Base-by-base conservation (phyloP, 345 rosid genomes). In the Viola odorata region DNA sequence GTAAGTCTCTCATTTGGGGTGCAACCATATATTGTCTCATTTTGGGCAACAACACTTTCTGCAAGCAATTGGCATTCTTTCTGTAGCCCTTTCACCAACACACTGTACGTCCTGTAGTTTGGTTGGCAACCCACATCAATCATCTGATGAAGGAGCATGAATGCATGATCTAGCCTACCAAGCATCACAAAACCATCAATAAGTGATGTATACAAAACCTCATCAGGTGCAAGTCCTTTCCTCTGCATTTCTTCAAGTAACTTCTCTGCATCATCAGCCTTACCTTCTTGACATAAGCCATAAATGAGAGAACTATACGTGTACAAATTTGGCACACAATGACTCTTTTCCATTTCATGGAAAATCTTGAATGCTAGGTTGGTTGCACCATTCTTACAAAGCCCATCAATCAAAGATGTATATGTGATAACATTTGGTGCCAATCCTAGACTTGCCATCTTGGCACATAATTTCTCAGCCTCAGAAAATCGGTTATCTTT, bases 251-350 rank as follows among this genome's bases (percentile, higher is more conserved):
- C 85, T 48, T 71, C 73, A n/a, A 83, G 78, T 59, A 85, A 60
- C 62, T 63, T 75, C 62, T 74, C 85, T 14, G 88, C 88, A 58
- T 69, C 73, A 62, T 74, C 77, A 38, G 75, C 78, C 69, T 67
- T 80, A 40, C 88, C 86, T 58, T 68, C 82, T 45, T 78, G 82
- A 67, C 88, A 83, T 58, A 85, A 65, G 55, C 88, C 91, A 66
- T 48, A 71, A 32, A 83, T 81, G 45, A 85, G 84, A 41, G 81
- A 78, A 61, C 78, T 74, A 71, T 85, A 85, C 12, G 91, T 85
- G 63, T 72, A 65, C 42, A 67, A 42, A 75, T 81, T 81, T 5
- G 86, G 83, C 61, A 65, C 41, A 71, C 88, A 81, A 57, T 67
- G 64, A 10, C 53, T 68, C 47, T 64, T 56, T 58, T 78, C 76